Percentiles rank a stretch among this genome's conserved stretches.
Evolutionary conservation across 2,329 filamentous ascomycete genomes (phyloP).

Genomic region (Bipolaris cookei): DNA sequence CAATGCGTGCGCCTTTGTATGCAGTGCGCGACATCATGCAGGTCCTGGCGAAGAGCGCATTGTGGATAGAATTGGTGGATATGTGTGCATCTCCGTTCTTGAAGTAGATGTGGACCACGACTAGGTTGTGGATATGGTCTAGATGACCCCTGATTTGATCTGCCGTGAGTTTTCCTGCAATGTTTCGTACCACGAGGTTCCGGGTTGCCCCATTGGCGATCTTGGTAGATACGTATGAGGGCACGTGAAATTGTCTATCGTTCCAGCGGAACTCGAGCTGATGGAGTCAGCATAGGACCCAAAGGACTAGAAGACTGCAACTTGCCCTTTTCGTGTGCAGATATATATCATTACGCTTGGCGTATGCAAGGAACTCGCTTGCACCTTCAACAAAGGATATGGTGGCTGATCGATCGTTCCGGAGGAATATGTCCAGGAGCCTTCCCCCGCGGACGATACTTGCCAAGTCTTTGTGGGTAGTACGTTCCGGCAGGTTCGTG

Average conservation of each 20-base stretch:
- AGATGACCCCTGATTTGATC: slow-evolving; percentile 72
- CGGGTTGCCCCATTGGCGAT: slow-evolving; percentile 71
- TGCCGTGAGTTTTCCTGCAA: slow-evolving; percentile 64
- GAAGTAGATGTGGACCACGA: slow-evolving; percentile 70
- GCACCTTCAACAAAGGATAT: slow-evolving; percentile 73
- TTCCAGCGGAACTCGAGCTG: slow-evolving; percentile 74
- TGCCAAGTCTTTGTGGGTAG: slow-evolving; percentile 70
- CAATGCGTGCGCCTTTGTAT: slow-evolving; percentile 74
- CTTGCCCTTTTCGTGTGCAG: slow-evolving; percentile 71
- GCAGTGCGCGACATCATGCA: slow-evolving; percentile 74
- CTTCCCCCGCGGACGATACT: slow-evolving; percentile 71
- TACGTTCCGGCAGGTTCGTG: slow-evolving; percentile 65
- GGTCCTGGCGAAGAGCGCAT: slow-evolving; percentile 74
- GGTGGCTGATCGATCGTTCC: slow-evolving; percentile 65
- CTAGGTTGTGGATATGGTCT: slow-evolving; percentile 81
- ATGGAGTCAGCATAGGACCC: slow-evolving; percentile 3
- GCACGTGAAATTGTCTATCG: slow-evolving; percentile 71
- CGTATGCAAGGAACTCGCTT: slow-evolving; percentile 67
- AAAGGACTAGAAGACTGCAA: not conserved
- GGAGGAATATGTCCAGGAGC: slow-evolving; percentile 71
- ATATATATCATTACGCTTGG: slow-evolving; percentile 70
- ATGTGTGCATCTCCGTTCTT: slow-evolving; percentile 67
- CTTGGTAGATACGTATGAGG: slow-evolving; percentile 68
- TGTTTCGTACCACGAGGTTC: slow-evolving; percentile 72
- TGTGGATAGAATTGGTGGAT: slow-evolving; percentile 77